phyloP scores from a whole-genome alignment of 139 green algal genomes.

The Chlamydomonas sp. region DNA sequence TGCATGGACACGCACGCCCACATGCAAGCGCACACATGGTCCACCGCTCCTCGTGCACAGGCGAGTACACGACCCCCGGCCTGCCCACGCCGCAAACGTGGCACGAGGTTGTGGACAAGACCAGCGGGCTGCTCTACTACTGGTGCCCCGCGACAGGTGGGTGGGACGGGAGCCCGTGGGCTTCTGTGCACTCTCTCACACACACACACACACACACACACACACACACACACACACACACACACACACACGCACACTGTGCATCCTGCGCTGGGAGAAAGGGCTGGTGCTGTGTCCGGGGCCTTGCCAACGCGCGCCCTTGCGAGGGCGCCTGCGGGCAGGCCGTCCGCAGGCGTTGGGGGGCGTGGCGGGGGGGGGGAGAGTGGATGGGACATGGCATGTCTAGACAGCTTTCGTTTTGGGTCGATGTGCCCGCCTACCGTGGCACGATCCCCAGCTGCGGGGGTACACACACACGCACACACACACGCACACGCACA shows the following conservation, averaged over 20 bases:
- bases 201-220: too few relatives aligned
- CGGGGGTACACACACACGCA: neutral
- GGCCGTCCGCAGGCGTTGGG: too few relatives aligned
- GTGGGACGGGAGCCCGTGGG: neutral
- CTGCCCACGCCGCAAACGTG: conserved; percentile 22
- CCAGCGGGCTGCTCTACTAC: conserved; percentile 19
- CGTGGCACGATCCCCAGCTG: neutral
- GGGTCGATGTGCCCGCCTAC: neutral
- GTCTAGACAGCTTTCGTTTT: neutral
- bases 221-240: too few relatives aligned
- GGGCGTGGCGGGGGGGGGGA: neutral
- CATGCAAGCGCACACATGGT: neutral
- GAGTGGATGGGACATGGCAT: neutral
- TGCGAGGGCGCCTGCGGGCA: too few relatives aligned
- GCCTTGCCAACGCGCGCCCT: too few relatives aligned
- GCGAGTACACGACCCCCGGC: conserved; percentile 17
- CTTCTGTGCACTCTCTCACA: neutral
- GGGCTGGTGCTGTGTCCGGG: too few relatives aligned
- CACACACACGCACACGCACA: neutral
- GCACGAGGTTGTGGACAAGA: conserved; percentile 24
- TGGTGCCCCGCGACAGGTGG: conserved; percentile 15
- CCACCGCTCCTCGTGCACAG: too few relatives aligned
- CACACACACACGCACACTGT: too few relatives aligned
- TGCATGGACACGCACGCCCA: neutral
- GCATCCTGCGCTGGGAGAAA: too few relatives aligned